Evolutionary conservation across 805 yeast genomes (phyloP), one percentile per base, ranked within the genome.

Genomic region (Metschnikowia kofuensis): DNA sequence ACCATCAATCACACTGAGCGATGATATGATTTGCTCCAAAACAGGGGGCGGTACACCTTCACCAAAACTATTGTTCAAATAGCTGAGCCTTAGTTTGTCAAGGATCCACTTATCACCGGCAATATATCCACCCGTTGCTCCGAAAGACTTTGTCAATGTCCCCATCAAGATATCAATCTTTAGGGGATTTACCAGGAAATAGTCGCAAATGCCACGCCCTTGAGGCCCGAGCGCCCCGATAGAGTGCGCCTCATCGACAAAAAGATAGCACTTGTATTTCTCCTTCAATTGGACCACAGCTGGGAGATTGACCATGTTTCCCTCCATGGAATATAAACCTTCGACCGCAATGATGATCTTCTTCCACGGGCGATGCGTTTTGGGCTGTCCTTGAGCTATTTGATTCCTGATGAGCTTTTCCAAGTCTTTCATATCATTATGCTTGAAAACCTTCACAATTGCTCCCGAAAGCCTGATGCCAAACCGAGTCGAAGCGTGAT

Each of bases 91-190:
- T 53, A 94, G 72, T 59, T 84, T 79, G 59, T 89, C 91, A 43
- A 92, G 85, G 31, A 89, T 69, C 42, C 68, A 70, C 61, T 82
- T 77, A 54, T 76, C 76, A 40, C 86, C 95, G n/a, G 96, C 92
- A 54, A 94, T 74, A 65, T 94, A 94, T 41, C 99, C 99, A 63
- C 99, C 99, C 38, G 98, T 89, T 14, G 99, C 98, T 65, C 99
- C 99, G 67, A 94, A 94, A 1, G 97, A 89, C 70, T 94, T 94
- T 45, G 99, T 95, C 49, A 94, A 80, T 7, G 99, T 94, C 44
- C 99, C 99, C 99, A 94, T 94, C 56, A 94, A 70, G 53, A 94
- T 73, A 69, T 94, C 99, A 49, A 94, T 75, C 39, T 80, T 80
- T 11, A 70, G 65, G 37, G 98, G 92, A 55, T 83, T 78, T 42